Base-by-base conservation (phyloP, 495 filamentous ascomycete species). In the Opeltia flavorubescens region DNA sequence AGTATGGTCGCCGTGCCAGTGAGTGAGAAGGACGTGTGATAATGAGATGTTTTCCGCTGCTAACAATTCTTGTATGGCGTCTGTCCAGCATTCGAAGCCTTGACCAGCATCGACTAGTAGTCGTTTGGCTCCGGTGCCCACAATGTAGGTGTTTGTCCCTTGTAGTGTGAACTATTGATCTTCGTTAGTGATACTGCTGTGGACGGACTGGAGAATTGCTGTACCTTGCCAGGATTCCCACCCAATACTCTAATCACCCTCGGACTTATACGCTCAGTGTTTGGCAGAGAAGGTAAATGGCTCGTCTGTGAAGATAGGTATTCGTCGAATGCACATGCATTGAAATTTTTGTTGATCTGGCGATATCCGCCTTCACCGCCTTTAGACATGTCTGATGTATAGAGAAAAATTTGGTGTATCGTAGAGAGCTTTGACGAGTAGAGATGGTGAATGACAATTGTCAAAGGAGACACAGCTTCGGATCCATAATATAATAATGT, bases 1-100 rank as follows among this genome's bases (percentile, higher is more conserved):
- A 6, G 72, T 69, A 54, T 94, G 87, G 59, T 94, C 87, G 18
- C 66, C 71, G 61, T 94, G 87, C 80, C 83, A 83, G 61, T 94
- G 87, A 0, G 86, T 86, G 15, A 93, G 65, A 12, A 94, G 64
- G 1, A 76, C 71, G 11, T 60, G 55, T 11, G 68, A 61, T 18
- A 93, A 63, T 1, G 62, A 57, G 39, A 78, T 66, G 6, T 72
- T 63, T 52, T 81, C 73, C n/a, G 65, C 56, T 0, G 38, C 54
- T 48, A 28, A 87, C 69, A 4, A 71, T 65, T 23, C 56, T 50
- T 44, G 68, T 28, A 34, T 26, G 5, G n/a, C n/a, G 17, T 38
- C 21, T 38, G 33, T 38, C 25, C 24, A 40, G 17, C 11, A 31
- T 8, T 44, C 40, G 15, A 18, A n/a, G 55, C 44, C 81, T 47